Evolutionary conservation across 2,329 filamentous ascomycete species (phyloP).

Genomic region (Clarireedia homoeocarpa): DNA sequence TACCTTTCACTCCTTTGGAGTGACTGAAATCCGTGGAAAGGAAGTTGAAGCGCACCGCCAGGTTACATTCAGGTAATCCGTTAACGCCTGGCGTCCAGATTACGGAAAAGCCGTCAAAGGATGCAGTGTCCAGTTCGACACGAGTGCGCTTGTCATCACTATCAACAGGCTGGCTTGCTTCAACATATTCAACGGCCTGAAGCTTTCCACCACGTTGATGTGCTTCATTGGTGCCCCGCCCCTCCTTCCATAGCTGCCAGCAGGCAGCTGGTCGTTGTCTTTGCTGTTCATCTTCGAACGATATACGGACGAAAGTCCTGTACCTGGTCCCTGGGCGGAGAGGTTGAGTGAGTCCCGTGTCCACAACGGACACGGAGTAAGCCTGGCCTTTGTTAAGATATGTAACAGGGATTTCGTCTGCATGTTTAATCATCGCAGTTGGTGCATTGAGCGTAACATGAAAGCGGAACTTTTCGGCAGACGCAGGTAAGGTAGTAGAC

Average conservation of each 20-base stretch:
- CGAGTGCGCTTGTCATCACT: constrained; percentile 59
- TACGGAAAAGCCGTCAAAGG: constrained; percentile 91
- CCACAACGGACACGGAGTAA: constrained; percentile 77
- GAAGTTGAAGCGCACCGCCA: constrained; percentile 96
- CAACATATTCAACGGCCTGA: constrained; percentile 92
- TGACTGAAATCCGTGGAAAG: constrained; percentile 98
- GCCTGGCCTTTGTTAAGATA: constrained; percentile 97
- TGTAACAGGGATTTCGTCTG: constrained; percentile 90
- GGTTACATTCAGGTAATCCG: constrained; percentile 65
- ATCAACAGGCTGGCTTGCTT: constrained; percentile 49
- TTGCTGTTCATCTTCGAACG: constrained; percentile 94
- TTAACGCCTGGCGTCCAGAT: constrained; percentile 72
- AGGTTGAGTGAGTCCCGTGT: constrained; percentile 59
- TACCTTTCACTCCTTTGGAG: constrained; percentile 96
- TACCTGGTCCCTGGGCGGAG: constrained; percentile 60
- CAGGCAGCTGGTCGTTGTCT: constrained; percentile 72
- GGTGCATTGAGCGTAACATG: constrained; percentile 86
- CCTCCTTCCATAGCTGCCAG: constrained; percentile 95
- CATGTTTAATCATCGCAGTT: constrained; percentile 88
- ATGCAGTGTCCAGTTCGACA: constrained; percentile 65
- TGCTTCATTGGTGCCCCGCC: constrained; percentile 88
- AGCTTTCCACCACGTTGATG: constrained; percentile 88
- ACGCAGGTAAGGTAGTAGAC: constrained; percentile 40
- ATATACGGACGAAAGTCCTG: constrained; percentile 87
- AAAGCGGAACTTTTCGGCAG: constrained; percentile 73